phyloP scores from a whole-genome alignment of 2,329 filamentous ascomycete species.

The Raffaelea ambrosiae region DNA sequence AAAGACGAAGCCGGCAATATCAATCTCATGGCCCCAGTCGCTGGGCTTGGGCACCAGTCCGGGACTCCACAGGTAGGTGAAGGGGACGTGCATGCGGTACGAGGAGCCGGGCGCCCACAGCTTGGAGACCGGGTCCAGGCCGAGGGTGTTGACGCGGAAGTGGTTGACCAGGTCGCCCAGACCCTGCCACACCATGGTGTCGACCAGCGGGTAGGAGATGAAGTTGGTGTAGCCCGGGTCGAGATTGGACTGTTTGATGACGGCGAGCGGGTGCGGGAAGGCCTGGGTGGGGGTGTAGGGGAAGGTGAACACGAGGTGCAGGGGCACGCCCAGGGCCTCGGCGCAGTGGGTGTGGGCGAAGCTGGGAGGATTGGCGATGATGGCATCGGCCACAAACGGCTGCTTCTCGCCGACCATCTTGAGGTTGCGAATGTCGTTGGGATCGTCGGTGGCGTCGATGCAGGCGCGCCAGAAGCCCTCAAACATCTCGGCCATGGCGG shows the following conservation, averaged over 20 bases:
- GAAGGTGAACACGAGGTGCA: slow-evolving; percentile 86
- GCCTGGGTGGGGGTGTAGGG: slow-evolving; percentile 68
- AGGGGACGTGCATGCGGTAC: slow-evolving; percentile 65
- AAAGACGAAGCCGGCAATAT: slow-evolving; percentile 73
- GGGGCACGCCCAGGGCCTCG: slow-evolving; percentile 65
- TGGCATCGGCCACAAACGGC: slow-evolving; percentile 65
- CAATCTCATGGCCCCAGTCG: slow-evolving; percentile 62
- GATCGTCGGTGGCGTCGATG: slow-evolving; percentile 63
- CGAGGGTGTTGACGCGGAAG: slow-evolving; percentile 61
- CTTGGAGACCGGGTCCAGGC: slow-evolving; percentile 64
- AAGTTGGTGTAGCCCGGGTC: slow-evolving; percentile 70
- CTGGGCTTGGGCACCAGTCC: slow-evolving; percentile 56
- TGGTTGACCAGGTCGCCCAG: slow-evolving; percentile 70
- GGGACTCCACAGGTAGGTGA: slow-evolving; percentile 66
- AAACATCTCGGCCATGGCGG: slow-evolving; percentile 74
- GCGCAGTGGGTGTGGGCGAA: slow-evolving; percentile 76
- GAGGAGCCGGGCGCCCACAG: slow-evolving; percentile 69
- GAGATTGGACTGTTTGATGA: slow-evolving; percentile 63
- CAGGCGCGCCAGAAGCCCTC: slow-evolving; percentile 75
- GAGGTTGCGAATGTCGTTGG: slow-evolving; percentile 49
- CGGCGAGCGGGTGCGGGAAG: slow-evolving; percentile 71
- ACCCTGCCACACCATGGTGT: slow-evolving; percentile 89
- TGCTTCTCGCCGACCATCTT: slow-evolving; percentile 56
- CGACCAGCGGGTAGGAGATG: slow-evolving; percentile 71
- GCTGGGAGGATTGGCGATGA: slow-evolving; percentile 74